A percentile compares a stretch with the other conserved stretches of the same genome.
phyloP scores from a whole-genome alignment of 441 rosid species.

The Populus hybrid region DNA sequence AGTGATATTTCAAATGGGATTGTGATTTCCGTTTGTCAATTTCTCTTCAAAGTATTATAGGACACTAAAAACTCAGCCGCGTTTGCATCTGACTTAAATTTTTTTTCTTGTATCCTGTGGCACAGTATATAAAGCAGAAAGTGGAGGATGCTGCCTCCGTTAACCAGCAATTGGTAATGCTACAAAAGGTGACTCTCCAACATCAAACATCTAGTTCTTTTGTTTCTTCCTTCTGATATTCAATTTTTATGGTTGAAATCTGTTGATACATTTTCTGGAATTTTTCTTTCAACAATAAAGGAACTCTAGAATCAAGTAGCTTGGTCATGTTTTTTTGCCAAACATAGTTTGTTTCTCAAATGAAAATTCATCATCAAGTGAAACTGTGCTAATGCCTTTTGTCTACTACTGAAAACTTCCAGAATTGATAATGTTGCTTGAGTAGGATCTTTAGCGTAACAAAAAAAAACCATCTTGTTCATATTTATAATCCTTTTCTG shows the following conservation, averaged over 20 bases:
- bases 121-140: constrained; percentile 61
- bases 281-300: background rate
- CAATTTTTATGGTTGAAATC: background rate
- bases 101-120: constrained; percentile 14
- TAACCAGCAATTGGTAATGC: constrained; percentile 40
- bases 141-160: constrained; percentile 32
- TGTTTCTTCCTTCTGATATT: background rate
- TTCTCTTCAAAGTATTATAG: background rate
- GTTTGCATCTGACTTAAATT: background rate
- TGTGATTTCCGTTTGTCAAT: background rate
- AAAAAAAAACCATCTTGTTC: background rate
- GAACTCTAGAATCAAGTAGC: background rate
- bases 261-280: background rate
- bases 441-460: background rate
- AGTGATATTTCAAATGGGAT: background rate
- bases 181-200: constrained; percentile 52
- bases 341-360: background rate
- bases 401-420: background rate
- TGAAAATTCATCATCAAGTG: background rate
- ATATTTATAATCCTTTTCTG: background rate
- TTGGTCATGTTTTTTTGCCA: background rate
- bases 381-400: background rate
- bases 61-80: constrained; percentile 7
- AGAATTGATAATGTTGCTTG: background rate
- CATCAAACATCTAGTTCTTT: background rate